phyloP scores from a whole-genome alignment of 2,329 filamentous ascomycete genomes.

The Epichloe gansuensis region DNA sequence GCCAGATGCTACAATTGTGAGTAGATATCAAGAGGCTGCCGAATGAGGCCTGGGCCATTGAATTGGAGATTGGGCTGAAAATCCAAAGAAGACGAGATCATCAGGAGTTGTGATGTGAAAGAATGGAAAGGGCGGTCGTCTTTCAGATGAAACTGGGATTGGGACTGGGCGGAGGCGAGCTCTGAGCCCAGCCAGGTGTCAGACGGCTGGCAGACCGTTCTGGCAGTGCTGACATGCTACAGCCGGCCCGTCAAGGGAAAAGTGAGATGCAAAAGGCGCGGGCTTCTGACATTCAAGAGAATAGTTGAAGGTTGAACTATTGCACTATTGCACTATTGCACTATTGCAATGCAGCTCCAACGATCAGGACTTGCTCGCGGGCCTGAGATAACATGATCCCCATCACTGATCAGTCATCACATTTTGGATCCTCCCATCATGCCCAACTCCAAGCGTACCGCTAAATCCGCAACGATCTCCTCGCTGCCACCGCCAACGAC shows the following conservation, averaged over 20 bases:
- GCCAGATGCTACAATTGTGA: background rate
- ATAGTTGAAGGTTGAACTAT: no score
- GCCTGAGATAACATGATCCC: no score
- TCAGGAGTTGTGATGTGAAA: background rate
- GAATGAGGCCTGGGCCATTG: background rate
- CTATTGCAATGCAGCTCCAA: no score
- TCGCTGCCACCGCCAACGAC: conserved; percentile 43
- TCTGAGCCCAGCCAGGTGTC: background rate
- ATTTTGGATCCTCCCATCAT: conserved; percentile 12
- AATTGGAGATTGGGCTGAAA: no score
- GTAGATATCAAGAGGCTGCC: background rate
- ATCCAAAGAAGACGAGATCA: background rate
- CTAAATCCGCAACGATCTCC: conserved; percentile 40
- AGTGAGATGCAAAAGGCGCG: background rate
- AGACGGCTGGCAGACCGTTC: background rate
- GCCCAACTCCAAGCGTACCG: conserved; percentile 33
- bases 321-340: no score
- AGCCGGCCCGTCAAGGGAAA: background rate
- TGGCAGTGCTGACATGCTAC: background rate
- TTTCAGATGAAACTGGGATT: no score
- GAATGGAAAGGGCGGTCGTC: background rate
- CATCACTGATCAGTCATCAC: background rate
- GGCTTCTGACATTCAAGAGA: background rate
- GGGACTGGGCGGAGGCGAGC: background rate
- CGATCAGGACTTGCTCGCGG: no score